phyloP scores from a whole-genome alignment of 495 filamentous ascomycete species.

The Patellaria atrata region DNA sequence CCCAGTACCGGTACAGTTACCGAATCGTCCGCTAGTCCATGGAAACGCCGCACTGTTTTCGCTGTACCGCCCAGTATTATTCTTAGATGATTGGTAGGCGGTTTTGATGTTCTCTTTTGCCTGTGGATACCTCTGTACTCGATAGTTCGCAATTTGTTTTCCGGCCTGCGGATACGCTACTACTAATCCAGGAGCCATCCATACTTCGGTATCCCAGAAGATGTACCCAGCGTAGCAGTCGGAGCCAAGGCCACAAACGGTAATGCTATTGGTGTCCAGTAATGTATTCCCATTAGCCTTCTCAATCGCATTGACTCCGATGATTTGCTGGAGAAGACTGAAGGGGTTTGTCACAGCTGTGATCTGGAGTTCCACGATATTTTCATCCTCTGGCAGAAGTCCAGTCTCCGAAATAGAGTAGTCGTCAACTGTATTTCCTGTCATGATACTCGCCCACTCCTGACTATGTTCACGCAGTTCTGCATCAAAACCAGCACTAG shows the following conservation, averaged over 20 bases:
- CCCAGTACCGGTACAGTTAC: conserved; percentile 51
- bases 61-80: conserved; percentile 34
- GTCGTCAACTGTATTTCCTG: conserved; percentile 44
- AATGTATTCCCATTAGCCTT: conserved; percentile 20
- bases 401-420: conserved; percentile 47
- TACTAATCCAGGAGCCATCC: conserved; percentile 53
- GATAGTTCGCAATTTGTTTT: conserved; percentile 44
- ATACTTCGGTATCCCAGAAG: conserved; percentile 52
- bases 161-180: conserved; percentile 43
- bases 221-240: conserved; percentile 48
- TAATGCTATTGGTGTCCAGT: conserved; percentile 42
- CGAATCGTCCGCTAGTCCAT: conserved; percentile 49
- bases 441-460: conserved; percentile 42
- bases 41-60: conserved; percentile 42
- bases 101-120: conserved; percentile 30
- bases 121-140: conserved; percentile 36
- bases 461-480: conserved; percentile 35
- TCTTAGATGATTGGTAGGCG: conserved; percentile 28
- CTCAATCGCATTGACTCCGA: conserved; percentile 34
- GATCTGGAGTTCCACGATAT: conserved; percentile 48
- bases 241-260: conserved; percentile 46
- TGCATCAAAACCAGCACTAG: conserved; percentile 32
- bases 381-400: conserved; percentile 41
- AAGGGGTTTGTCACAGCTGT: conserved; percentile 51
- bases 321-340: conserved; percentile 53